These are phyloP conservation scores for Candida pini DNA, from an alignment of 805 yeast genomes.

Conservation along the genomic window DNA sequence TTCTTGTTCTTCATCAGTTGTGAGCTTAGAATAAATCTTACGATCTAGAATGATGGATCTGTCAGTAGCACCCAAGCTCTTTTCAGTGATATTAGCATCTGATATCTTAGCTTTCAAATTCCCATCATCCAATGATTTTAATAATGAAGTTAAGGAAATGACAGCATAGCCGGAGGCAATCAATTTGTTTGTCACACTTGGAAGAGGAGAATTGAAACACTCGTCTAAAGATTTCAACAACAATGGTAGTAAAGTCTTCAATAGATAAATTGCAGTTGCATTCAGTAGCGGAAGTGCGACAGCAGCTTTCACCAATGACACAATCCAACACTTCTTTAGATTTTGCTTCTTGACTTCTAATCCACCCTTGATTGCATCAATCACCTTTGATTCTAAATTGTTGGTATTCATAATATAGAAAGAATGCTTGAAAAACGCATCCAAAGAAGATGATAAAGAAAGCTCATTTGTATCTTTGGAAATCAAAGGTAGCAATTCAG, in stretches of 20 bases:
- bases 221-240: slow-evolving; percentile 34
- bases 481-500: slow-evolving; percentile 44
- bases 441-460: slow-evolving; percentile 45
- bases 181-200: slow-evolving; percentile 45
- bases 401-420: slow-evolving; percentile 24
- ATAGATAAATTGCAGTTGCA: slow-evolving; percentile 12
- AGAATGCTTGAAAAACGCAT: slow-evolving; percentile 44
- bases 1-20: slow-evolving; percentile 36
- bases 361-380: slow-evolving; percentile 44
- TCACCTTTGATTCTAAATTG: slow-evolving; percentile 19
- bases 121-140: slow-evolving; percentile 13
- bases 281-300: slow-evolving; percentile 4
- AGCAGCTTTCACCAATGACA: slow-evolving; percentile 38
- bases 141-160: slow-evolving; percentile 15
- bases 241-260: slow-evolving; percentile 19
- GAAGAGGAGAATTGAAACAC: slow-evolving; percentile 45
- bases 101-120: slow-evolving; percentile 10
- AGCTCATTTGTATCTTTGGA: slow-evolving; percentile 73
- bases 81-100: slow-evolving; percentile 26
- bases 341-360: slow-evolving; percentile 58
- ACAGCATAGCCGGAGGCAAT: slow-evolving; percentile 52
- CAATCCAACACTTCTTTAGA: slow-evolving; percentile 64
- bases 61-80: slow-evolving; percentile 33
- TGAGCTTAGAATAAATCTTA: slow-evolving; percentile 47
- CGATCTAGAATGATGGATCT: slow-evolving; percentile 43